Conservation (phyloP, 2,329 filamentous ascomycete genomes). For the Talaromyces verruculosus region DNA sequence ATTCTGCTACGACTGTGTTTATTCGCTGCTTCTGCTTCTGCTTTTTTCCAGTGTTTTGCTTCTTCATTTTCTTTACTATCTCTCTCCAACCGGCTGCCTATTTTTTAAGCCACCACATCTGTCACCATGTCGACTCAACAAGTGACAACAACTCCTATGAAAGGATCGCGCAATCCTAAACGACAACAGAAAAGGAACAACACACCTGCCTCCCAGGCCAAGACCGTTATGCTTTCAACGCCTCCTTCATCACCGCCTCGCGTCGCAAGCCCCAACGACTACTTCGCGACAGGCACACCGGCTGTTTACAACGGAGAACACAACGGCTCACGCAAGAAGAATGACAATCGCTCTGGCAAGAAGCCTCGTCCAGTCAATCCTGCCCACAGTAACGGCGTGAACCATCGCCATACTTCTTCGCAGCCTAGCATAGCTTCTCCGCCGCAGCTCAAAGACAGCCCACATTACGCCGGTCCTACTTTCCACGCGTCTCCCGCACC, state of each 20-base stretch:
- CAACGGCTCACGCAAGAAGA: slow-evolving; percentile 38
- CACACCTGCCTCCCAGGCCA: slow-evolving; percentile 32
- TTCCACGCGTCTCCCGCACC: slow-evolving; percentile 94
- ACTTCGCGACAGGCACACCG: slow-evolving; percentile 28
- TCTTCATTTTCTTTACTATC: slow-evolving; percentile 29
- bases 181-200: slow-evolving; percentile 36
- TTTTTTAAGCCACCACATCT: slow-evolving; percentile 48
- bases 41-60: slow-evolving; percentile 23
- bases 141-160: slow-evolving; percentile 38
- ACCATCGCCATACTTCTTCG: slow-evolving; percentile 37
- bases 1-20: slow-evolving; percentile 14
- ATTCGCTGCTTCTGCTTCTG: slow-evolving; percentile 13
- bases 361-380: slow-evolving; percentile 30
- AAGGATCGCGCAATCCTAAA: slow-evolving; percentile 40
- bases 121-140: slow-evolving; percentile 49
- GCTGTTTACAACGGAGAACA: slow-evolving; percentile 27
- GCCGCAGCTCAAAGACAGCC: slow-evolving; percentile 36
- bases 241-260: slow-evolving; percentile 40
- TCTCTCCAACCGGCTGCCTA: slow-evolving; percentile 46
- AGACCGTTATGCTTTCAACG: slow-evolving; percentile 33
- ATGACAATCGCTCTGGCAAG: slow-evolving; percentile 34
- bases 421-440: slow-evolving; percentile 46
- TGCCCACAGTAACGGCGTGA: slow-evolving; percentile 26
- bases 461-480: slow-evolving; percentile 79
- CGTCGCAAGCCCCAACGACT: slow-evolving; percentile 32